These are phyloP conservation scores for Colletotrichum endophyticum DNA, from an alignment of 2,329 filamentous ascomycete genomes.

Conservation along the genomic window DNA sequence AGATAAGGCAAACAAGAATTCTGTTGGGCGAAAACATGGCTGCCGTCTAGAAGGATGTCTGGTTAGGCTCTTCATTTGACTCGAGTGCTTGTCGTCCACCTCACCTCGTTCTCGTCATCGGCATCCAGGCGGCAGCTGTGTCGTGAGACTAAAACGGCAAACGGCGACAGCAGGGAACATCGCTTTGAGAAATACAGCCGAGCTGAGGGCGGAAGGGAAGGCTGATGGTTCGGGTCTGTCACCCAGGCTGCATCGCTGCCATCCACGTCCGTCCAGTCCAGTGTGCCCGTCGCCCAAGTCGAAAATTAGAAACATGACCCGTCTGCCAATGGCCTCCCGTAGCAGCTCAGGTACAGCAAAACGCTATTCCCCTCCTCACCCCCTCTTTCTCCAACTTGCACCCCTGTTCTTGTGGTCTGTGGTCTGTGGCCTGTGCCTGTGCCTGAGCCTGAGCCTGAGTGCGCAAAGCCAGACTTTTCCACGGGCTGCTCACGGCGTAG, in stretches of 20 bases:
- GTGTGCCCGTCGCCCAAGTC: background rate
- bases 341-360: no score
- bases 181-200: background rate
- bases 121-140: background rate
- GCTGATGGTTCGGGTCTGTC: no score
- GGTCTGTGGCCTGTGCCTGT: no score
- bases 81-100: background rate
- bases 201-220: background rate
- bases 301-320: background rate
- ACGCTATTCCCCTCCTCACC: no score
- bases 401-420: no score
- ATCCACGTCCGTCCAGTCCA: no score
- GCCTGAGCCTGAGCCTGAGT: no score
- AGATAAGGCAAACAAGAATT: background rate
- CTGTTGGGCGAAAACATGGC: background rate
- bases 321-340: background rate
- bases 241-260: no score
- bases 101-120: conserved; percentile 11
- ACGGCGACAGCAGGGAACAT: background rate
- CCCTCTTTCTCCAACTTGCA: no score
- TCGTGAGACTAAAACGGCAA: background rate
- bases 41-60: background rate
- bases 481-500: no score
- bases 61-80: background rate
- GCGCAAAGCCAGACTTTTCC: no score